Evolutionary conservation across 805 yeast species (phyloP).

Genomic region (Candida nitratophila): DNA sequence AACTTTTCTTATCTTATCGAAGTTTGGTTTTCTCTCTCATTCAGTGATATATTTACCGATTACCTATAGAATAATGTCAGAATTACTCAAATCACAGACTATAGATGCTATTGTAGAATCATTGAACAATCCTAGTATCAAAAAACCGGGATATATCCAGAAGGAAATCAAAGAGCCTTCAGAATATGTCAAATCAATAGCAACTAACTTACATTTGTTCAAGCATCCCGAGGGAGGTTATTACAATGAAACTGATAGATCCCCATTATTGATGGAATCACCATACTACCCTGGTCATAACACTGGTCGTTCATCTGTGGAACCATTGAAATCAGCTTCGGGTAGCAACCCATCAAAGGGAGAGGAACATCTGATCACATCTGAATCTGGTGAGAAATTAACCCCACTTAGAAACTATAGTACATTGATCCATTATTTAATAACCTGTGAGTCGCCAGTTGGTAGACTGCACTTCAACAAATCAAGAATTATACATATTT

Average conservation of each 20-base stretch:
- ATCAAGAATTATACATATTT: conserved; percentile 48
- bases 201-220: conserved; percentile 27
- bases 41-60: no score
- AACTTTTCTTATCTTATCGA: neutral
- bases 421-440: conserved; percentile 45
- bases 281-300: conserved; percentile 30
- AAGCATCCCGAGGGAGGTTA: conserved; percentile 53
- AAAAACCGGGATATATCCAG: conserved; percentile 15
- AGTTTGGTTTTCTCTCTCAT: no score
- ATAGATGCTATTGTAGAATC: conserved; percentile 13
- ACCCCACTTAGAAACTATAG: conserved; percentile 33
- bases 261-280: conserved; percentile 34
- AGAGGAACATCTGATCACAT: conserved; percentile 5
- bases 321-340: neutral
- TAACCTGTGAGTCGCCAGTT: conserved; percentile 42
- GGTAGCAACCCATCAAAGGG: neutral
- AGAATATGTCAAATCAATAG: conserved; percentile 21
- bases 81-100: conserved; percentile 12
- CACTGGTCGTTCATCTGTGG: conserved; percentile 5
- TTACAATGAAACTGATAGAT: conserved; percentile 49
- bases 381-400: conserved; percentile 9
- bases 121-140: conserved; percentile 9
- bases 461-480: conserved; percentile 45
- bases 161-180: conserved; percentile 12
- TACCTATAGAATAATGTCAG: neutral